These are phyloP conservation scores for Capsicum pubescens DNA, from an alignment of 257 asterid species.

Conservation along the genomic window DNA sequence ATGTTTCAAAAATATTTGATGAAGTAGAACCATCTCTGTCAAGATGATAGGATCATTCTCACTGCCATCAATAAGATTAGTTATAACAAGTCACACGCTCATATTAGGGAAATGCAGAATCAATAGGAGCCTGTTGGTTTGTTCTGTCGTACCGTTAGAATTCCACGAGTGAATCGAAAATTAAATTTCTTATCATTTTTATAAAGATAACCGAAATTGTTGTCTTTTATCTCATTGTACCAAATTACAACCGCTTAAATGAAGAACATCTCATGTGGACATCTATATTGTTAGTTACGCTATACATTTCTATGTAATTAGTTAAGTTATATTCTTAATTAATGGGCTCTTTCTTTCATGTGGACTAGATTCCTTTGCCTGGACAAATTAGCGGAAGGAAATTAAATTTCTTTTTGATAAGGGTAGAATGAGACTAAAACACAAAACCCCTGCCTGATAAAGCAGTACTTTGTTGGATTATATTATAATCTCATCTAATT, in stretches of 20 bases:
- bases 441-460: not conserved
- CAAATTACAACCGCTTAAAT: not conserved
- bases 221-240: not conserved
- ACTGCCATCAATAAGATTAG: no score
- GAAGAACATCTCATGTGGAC: not conserved
- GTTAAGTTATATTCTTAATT: not conserved
- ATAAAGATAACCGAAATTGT: not conserved
- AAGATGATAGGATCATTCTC: no score
- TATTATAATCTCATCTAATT: not conserved
- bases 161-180: no score
- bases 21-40: no score
- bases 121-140: no score
- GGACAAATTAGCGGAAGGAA: not conserved
- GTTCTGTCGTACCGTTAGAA: no score
- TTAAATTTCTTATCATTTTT: no score
- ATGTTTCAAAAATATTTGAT: no score
- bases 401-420: not conserved
- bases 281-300: not conserved
- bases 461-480: not conserved
- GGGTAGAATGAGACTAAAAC: not conserved
- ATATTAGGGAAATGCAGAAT: no score
- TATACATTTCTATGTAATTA: not conserved
- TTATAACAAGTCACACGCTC: no score
- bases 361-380: no score
- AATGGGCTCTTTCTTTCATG: not conserved